Base-by-base conservation (phyloP, 2,329 filamentous ascomycete genomes). In the Colletotrichum somersetense region DNA sequence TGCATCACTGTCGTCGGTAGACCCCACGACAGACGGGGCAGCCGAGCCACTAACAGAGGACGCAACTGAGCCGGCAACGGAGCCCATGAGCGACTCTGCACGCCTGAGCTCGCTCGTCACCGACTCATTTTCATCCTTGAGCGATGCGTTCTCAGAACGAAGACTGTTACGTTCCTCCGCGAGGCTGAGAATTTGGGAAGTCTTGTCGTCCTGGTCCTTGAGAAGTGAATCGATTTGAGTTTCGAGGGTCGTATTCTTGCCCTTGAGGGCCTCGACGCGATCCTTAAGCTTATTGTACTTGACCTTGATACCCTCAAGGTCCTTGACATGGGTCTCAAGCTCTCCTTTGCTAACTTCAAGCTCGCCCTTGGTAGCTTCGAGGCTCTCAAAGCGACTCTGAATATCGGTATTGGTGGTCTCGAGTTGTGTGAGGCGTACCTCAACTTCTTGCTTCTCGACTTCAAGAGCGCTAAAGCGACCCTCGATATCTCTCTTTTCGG, bases 241-340 rank as follows among this genome's bases (percentile, higher is more conserved):
- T 38, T 73, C 52, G 50, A 74, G 72, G 8, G 62, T 73, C 12
- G 38, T 42, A 57, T 74, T 74, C 33, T 69, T 62, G 12, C 62
- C 67, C 52, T 67, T 69, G 56, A 74, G 65, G 11, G 57, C 58
- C 7, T 74, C 67, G 26, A 74, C 53, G 33, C 66, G 62, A 12
- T 61, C 68, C 50, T 68, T 66, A n/a, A 73, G 63, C 57, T 67
- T 69, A 52, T 71, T 62, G 68, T 73, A 73, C 55, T 71, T 67
- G 59, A 35, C 55, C 63, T 73, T 66, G 1, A 74, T 59, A 12
- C 58, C 67, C n/a, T 74, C 71, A 20, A 74, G 71, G 48, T 57
- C 64, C 55, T 67, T 73, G 42, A 74, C 64, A 2, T 63, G 71
- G 14, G 61, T 71, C 42, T 66, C 62, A 16, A 73, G 67, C 62